These are phyloP conservation scores for Bombardia bombarda DNA, from an alignment of 495 filamentous ascomycete species.

Conservation along the genomic window DNA sequence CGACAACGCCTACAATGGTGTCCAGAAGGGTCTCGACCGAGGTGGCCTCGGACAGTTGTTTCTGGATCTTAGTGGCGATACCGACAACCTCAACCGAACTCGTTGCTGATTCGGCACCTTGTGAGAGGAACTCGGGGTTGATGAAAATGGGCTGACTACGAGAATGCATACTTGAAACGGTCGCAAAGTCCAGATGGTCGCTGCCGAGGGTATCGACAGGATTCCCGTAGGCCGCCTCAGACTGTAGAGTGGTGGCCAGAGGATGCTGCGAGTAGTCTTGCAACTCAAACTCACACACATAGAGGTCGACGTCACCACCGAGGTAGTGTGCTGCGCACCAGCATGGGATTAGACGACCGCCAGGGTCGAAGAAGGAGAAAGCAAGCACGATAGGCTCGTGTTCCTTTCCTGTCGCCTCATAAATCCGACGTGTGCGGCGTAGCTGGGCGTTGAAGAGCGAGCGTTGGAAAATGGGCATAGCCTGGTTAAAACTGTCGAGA, in stretches of 20 bases:
- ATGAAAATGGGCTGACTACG: conserved; percentile 12
- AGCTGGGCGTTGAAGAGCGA: conserved; percentile 13
- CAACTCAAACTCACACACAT: conserved; percentile 20
- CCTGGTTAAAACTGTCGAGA: conserved; percentile 13
- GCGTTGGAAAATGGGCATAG: conserved; percentile 15
- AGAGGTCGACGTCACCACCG: conserved; percentile 10
- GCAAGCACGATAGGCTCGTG: conserved; percentile 17
- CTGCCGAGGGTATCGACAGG: conserved; percentile 17
- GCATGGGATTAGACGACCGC: conserved; percentile 12
- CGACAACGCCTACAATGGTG: conserved; percentile 12
- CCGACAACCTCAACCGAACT: conserved; percentile 13
- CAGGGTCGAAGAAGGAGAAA: conserved; percentile 15
- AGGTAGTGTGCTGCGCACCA: conserved; percentile 21
- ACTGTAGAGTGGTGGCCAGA: background rate
- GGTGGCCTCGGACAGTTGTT: conserved; percentile 10
- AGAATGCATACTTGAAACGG: conserved; percentile 15
- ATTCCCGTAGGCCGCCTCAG: conserved; percentile 1
- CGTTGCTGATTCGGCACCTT: conserved; percentile 3
- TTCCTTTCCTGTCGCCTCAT: conserved; percentile 4
- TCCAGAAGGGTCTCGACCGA: conserved; percentile 11
- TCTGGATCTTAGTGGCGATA: conserved; percentile 16
- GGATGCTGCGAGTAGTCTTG: conserved; percentile 17
- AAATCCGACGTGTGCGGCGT: conserved; percentile 4
- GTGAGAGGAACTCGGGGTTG: background rate
- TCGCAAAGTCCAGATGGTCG: conserved; percentile 17